Evolutionary conservation across 371 early-diverging fungal genomes (phyloP), one percentile per base, ranked within the genome.

Genomic region (Smittium culicis): DNA sequence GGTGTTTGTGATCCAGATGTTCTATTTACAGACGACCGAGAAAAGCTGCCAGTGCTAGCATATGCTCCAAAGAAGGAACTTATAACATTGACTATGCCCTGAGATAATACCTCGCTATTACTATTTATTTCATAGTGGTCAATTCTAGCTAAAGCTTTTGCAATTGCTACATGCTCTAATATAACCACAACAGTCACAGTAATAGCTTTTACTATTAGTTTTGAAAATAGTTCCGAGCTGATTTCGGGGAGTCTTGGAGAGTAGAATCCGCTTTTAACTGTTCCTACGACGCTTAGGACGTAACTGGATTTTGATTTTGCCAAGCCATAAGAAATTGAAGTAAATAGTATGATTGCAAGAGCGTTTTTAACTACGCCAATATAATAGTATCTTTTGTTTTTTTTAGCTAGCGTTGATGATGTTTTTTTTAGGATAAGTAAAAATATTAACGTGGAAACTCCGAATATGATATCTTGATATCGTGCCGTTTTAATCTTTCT

Each of bases 101-200:
- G 76, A 1, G 93, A 82, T 35, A 91, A 77, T 31, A 90, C 69
- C 69, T 94, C 95, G 77, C 92, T 91, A 73, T 86, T 86, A 56
- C 86, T 80, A 35, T 82, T 79, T 68, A 87, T 74, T 27, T 68
- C 82, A 85, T 84, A 70, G 70, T 78, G 79, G 79, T 87, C 79
- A 74, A 82, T 16, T 35, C 86, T 77, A 17, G 88, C 92, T 69
- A 91, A 86, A 58, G 87, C 86, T 71, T 88, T 88, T 62, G 84
- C 78, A 61, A 94, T 86, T 5, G 92, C 89, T 70, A 91, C 83
- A 71, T 92, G 92, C 74, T 95, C 95, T 75, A 94, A 77, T 58
- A 93, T 78, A 54, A 84, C 71, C 16, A 93, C 80, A n/a, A 92
- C 77, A 14, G 86, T 78, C 25, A 89, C 81, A 29, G 85, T 84